Conservation (phyloP, 2,329 filamentous ascomycete genomes). For the Dactylellina drechsleri region DNA sequence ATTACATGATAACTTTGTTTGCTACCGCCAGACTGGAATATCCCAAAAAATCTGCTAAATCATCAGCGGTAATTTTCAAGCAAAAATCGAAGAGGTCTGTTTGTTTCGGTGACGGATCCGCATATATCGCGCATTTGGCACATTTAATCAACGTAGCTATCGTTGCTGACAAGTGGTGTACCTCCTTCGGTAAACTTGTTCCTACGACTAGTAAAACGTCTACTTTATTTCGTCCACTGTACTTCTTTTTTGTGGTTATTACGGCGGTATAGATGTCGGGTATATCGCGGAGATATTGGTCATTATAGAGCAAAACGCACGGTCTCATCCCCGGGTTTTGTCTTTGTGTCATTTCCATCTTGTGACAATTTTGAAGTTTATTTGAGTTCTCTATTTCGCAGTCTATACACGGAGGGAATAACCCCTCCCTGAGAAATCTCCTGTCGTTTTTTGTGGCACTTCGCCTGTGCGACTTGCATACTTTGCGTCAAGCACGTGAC, state of each 20-base stretch:
- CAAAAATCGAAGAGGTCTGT: neutral
- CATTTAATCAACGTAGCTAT: neutral
- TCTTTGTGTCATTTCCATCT: no score
- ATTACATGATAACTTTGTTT: neutral
- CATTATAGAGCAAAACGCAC: neutral
- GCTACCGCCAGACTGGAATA: neutral
- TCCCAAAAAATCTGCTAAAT: neutral
- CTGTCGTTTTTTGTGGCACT: neutral
- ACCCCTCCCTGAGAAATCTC: neutral
- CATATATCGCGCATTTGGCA: neutral
- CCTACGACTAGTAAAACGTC: slow-evolving; percentile 5
- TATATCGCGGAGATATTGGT: neutral
- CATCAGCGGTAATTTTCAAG: neutral
- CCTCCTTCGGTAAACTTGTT: slow-evolving; percentile 1
- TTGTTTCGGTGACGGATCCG: neutral
- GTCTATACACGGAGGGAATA: neutral
- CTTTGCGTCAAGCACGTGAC: no score
- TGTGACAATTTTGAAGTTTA: no score
- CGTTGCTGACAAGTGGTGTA: neutral
- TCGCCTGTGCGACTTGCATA: neutral
- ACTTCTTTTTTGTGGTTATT: neutral
- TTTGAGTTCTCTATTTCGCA: neutral
- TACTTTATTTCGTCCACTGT: neutral
- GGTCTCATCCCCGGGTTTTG: neutral
- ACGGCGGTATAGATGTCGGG: neutral